phyloP scores from a whole-genome alignment of 495 filamentous ascomycete genomes.

The Penicillium waksmanii region DNA sequence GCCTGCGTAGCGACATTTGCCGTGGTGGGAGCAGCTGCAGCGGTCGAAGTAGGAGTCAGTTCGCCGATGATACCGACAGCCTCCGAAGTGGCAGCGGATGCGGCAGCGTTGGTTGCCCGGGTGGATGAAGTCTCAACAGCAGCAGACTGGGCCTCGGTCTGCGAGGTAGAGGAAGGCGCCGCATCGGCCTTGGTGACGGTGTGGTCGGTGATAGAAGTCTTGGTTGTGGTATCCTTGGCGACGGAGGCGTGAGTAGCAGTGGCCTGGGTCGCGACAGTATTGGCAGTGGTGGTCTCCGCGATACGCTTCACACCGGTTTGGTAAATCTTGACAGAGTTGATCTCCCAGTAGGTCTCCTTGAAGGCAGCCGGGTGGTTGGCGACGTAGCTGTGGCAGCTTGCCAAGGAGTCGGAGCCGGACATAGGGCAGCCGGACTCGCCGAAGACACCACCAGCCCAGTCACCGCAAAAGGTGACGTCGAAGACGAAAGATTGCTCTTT shows the following conservation, averaged over 20 bases:
- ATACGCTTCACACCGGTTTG: slow-evolving; percentile 37
- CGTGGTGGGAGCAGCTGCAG: not conserved
- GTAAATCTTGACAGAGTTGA: slow-evolving; percentile 72
- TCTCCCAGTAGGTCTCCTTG: slow-evolving; percentile 68
- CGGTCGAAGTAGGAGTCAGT: not conserved
- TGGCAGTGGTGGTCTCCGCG: slow-evolving; percentile 6
- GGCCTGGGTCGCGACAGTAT: slow-evolving; percentile 8
- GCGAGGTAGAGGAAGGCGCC: not conserved
- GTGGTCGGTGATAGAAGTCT: slow-evolving; percentile 1
- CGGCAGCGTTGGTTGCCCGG: slow-evolving; percentile 14
- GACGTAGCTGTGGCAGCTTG: slow-evolving; percentile 68
- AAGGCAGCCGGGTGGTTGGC: slow-evolving; percentile 63
- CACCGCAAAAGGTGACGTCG: slow-evolving; percentile 85
- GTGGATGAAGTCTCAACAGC: not conserved
- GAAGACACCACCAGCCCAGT: slow-evolving; percentile 76
- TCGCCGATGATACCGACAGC: slow-evolving; percentile 10
- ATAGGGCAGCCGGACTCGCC: slow-evolving; percentile 42
- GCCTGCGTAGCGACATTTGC: not conserved
- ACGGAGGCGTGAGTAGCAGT: slow-evolving; percentile 1
- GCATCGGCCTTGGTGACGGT: slow-evolving; percentile 2
- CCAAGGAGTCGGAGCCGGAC: slow-evolving; percentile 38
- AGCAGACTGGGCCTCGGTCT: not conserved
- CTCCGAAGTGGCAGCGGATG: slow-evolving; percentile 5
- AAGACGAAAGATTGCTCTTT: slow-evolving; percentile 74
- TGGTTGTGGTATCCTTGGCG: slow-evolving; percentile 6